Evolutionary conservation across 2,329 filamentous ascomycete species (phyloP).

Genomic region (Phaeosphaeria sp.): DNA sequence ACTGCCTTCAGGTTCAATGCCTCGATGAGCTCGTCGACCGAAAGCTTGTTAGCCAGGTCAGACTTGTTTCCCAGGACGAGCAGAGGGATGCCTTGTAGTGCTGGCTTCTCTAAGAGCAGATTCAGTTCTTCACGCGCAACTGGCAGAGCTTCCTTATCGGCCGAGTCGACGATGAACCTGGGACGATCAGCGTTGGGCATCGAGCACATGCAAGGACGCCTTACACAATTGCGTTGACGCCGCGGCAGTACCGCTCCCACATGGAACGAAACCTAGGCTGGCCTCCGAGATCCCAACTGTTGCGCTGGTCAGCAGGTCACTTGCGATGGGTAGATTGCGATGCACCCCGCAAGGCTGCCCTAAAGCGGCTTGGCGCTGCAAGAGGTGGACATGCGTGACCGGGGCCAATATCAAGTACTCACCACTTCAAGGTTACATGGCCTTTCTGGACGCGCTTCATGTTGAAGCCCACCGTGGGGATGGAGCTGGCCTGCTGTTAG

Average conservation of each 20-base stretch:
- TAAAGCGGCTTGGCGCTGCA: constrained; percentile 44
- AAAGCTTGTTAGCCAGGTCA: constrained; percentile 87
- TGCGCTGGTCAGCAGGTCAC: constrained; percentile 46
- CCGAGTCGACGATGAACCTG: constrained; percentile 95
- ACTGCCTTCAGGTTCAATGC: constrained; percentile 88
- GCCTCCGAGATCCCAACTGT: constrained; percentile 92
- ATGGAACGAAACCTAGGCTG: constrained; percentile 97
- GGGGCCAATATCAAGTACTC: constrained; percentile 45
- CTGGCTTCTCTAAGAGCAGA: constrained; percentile 81
- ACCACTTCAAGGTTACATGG: constrained; percentile 97
- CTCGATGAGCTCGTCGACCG: constrained; percentile 95
- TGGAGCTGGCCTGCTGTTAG: constrained; percentile 73
- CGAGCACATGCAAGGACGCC: constrained; percentile 31
- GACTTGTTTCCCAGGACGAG: constrained; percentile 97
- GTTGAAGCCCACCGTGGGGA: constrained; percentile 98
- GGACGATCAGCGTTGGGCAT: constrained; percentile 31
- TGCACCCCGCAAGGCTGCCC: constrained; percentile 39
- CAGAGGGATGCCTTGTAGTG: constrained; percentile 87
- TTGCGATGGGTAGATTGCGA: constrained; percentile 34
- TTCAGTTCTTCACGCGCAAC: constrained; percentile 93
- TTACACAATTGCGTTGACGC: constrained; percentile 94
- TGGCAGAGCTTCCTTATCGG: constrained; percentile 80
- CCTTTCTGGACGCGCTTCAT: constrained; percentile 98
- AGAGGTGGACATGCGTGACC: constrained; percentile 46
- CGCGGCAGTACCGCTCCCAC: constrained; percentile 99